A percentile compares a stretch with the other conserved stretches of the same genome.
phyloP scores from a whole-genome alignment of 2,329 filamentous ascomycete genomes.

The Didymella pomorum region DNA sequence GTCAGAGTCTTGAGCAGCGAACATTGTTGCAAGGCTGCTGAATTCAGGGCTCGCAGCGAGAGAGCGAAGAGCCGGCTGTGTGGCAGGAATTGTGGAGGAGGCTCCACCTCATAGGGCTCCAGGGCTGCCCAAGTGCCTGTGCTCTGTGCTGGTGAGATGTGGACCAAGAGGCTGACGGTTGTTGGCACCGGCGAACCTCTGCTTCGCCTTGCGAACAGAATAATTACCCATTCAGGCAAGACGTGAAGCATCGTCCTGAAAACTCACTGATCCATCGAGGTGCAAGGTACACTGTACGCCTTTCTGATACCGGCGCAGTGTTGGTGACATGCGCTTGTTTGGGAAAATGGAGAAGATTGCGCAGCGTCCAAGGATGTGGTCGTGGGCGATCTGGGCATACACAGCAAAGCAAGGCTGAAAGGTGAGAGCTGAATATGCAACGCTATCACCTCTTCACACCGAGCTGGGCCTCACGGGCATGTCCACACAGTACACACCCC shows the following conservation, averaged over 20 bases:
- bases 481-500: constrained; percentile 8
- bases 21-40: constrained; percentile 1
- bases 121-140: too few relatives aligned
- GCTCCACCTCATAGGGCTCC: background rate
- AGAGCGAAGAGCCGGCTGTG: constrained; percentile 1
- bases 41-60: too few relatives aligned
- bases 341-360: constrained; percentile 4
- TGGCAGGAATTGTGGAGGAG: constrained; percentile 10
- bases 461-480: constrained; percentile 11
- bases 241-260: background rate
- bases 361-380: constrained; percentile 9
- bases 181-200: constrained; percentile 11
- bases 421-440: constrained; percentile 3
- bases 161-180: constrained; percentile 12
- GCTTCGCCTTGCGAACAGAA: constrained; percentile 13
- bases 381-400: constrained; percentile 3
- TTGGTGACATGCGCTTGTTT: constrained; percentile 2
- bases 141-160: constrained; percentile 7
- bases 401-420: constrained; percentile 14
- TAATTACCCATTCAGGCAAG: constrained; percentile 11
- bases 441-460: constrained; percentile 1
- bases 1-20: too few relatives aligned
- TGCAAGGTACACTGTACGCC: constrained; percentile 1
- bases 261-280: constrained; percentile 8
- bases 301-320: background rate